A percentile compares a stretch with the other conserved stretches of the same genome.
These are phyloP conservation scores for Penicillium sp. DNA, from an alignment of 2,329 filamentous ascomycete species.

Conservation along the genomic window DNA sequence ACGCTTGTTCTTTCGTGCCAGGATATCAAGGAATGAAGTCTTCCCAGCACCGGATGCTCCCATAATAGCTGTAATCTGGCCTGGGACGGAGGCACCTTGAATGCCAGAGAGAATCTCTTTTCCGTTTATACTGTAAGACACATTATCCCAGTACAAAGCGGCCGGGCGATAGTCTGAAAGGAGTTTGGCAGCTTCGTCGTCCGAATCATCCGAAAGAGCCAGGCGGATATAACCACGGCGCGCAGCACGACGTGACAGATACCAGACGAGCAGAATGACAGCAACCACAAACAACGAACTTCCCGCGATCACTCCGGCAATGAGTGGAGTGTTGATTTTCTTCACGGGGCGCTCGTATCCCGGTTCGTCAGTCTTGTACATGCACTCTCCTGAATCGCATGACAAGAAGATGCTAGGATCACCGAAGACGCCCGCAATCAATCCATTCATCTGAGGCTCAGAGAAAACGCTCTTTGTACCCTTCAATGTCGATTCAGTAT, in stretches of 20 bases:
- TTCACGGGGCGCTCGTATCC: slow-evolving; percentile 83
- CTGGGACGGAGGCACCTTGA: slow-evolving; percentile 78
- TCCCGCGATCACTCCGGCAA: slow-evolving; percentile 82
- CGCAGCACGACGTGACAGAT: slow-evolving; percentile 65
- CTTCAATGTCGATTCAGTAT: slow-evolving; percentile 53
- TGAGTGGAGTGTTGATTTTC: slow-evolving; percentile 91
- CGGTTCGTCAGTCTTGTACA: slow-evolving; percentile 85
- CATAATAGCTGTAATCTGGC: slow-evolving; percentile 97
- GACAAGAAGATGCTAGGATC: slow-evolving; percentile 77
- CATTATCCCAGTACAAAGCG: slow-evolving; percentile 75
- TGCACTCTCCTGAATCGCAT: slow-evolving; percentile 80
- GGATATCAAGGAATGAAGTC: slow-evolving; percentile 90
- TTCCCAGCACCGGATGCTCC: slow-evolving; percentile 95
- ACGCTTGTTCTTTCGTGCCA: slow-evolving; percentile 93
- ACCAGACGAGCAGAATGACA: slow-evolving; percentile 75
- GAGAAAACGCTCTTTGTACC: slow-evolving; percentile 65
- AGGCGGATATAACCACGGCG: slow-evolving; percentile 60
- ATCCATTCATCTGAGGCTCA: slow-evolving; percentile 82
- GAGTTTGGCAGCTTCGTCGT: slow-evolving; percentile 75
- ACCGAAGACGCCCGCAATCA: slow-evolving; percentile 82
- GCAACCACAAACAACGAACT: slow-evolving; percentile 81
- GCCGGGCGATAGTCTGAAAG: slow-evolving; percentile 88
- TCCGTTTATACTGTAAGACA: slow-evolving; percentile 77
- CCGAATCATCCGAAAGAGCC: slow-evolving; percentile 71
- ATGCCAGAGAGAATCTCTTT: slow-evolving; percentile 75